phyloP scores from a whole-genome alignment of 2,329 filamentous ascomycete genomes.

The Dactylellina parvicollis region DNA sequence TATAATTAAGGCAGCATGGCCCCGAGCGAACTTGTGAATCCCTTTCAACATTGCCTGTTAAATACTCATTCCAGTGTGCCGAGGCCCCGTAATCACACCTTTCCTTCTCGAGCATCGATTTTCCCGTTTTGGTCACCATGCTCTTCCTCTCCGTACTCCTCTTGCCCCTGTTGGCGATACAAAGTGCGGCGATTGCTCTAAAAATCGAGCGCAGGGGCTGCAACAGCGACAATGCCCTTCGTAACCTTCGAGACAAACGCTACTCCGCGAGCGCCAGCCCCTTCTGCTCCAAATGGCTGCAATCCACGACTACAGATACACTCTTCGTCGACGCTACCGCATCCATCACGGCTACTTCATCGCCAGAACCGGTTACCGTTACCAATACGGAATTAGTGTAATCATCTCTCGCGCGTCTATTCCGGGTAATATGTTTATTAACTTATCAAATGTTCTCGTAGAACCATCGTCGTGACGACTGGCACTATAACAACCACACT shows the following conservation, averaged over 20 bases:
- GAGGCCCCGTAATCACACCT: too few relatives aligned
- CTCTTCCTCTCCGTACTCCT: not conserved
- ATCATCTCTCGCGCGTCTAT: too few relatives aligned
- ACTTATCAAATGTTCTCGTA: too few relatives aligned
- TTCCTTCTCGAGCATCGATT: too few relatives aligned
- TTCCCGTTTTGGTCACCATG: not conserved
- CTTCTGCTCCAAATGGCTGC: slow-evolving; percentile 20
- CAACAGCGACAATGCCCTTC: slow-evolving; percentile 8
- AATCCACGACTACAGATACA: slow-evolving; percentile 4
- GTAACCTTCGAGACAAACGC: slow-evolving; percentile 6
- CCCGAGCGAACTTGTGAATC: too few relatives aligned
- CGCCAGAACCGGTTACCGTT: not conserved
- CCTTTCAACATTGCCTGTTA: too few relatives aligned
- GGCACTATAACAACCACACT: not conserved
- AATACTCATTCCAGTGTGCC: too few relatives aligned
- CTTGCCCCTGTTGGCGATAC: not conserved
- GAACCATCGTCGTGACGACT: not conserved
- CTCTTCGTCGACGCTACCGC: not conserved
- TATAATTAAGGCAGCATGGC: too few relatives aligned
- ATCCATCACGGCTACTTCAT: not conserved
- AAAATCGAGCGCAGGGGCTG: not conserved
- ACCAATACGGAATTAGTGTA: not conserved
- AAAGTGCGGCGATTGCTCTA: not conserved
- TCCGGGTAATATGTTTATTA: too few relatives aligned
- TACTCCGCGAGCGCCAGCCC: slow-evolving; percentile 1